These are phyloP conservation scores for Garcia nutans DNA, from an alignment of 345 rosid genomes.

Conservation along the genomic window DNA sequence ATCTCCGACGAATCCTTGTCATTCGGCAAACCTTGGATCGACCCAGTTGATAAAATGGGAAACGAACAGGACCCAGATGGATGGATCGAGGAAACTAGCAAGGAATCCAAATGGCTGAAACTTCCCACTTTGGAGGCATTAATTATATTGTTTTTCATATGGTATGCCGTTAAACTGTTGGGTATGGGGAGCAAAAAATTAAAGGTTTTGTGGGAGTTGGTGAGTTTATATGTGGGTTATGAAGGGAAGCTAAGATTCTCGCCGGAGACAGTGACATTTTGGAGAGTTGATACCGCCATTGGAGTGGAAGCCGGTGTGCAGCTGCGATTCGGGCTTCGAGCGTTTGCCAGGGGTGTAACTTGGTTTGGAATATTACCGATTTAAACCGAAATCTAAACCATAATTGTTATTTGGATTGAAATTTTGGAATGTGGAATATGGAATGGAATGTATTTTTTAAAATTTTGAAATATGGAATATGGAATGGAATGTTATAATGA, in stretches of 20 bases:
- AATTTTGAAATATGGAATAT: too few relatives aligned
- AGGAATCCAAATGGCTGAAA: constrained; percentile 7
- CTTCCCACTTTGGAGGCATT: neutral
- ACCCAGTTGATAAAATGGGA: constrained; percentile 3
- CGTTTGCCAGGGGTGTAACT: too few relatives aligned
- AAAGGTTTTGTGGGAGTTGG: neutral
- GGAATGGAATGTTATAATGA: too few relatives aligned
- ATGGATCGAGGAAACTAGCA: neutral
- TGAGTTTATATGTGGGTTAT: neutral
- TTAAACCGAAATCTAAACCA: too few relatives aligned
- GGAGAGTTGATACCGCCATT: neutral
- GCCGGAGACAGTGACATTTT: neutral
- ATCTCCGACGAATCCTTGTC: neutral
- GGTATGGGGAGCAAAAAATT: neutral
- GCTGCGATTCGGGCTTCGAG: neutral
- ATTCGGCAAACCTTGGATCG: neutral
- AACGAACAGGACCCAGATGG: constrained; percentile 2
- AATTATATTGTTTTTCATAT: neutral
- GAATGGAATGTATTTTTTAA: too few relatives aligned
- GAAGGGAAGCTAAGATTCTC: neutral
- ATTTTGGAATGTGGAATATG: too few relatives aligned
- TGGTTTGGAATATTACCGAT: too few relatives aligned
- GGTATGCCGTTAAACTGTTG: neutral
- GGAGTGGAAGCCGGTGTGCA: neutral
- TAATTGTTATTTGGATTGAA: too few relatives aligned